A percentile compares a stretch with the other conserved stretches of the same genome.
These are phyloP conservation scores for Saprolegnia diclina DNA, from an alignment of 352 stramenopile genomes.

Conservation along the genomic window DNA sequence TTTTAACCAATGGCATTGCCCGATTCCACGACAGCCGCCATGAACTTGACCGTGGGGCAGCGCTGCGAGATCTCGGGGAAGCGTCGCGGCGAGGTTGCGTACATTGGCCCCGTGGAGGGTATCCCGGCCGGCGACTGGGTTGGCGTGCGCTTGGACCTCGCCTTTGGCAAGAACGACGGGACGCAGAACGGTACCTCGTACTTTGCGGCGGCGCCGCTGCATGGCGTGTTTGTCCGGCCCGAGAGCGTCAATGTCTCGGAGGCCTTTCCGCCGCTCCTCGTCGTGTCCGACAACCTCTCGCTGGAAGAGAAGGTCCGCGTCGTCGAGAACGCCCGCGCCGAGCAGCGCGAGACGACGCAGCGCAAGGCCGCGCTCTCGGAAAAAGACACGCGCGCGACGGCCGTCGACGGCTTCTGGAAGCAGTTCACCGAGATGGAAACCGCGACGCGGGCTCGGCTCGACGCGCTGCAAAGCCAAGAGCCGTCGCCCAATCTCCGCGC, in stretches of 20 bases:
- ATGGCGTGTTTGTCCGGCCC: constrained; percentile 60
- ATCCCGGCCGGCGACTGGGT: constrained; percentile 61
- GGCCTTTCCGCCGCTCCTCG: constrained; percentile 19
- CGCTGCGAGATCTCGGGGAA: constrained; percentile 32
- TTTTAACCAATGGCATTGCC: background rate
- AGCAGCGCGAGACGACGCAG: constrained; percentile 42
- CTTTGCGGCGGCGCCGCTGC: constrained; percentile 52
- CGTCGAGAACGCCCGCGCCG: constrained; percentile 41
- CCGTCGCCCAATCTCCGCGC: constrained; percentile 30
- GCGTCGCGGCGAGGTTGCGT: constrained; percentile 61
- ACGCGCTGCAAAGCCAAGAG: constrained; percentile 48
- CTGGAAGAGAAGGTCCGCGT: constrained; percentile 46
- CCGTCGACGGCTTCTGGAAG: constrained; percentile 56
- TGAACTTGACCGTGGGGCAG: background rate
- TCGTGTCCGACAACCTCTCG: constrained; percentile 17
- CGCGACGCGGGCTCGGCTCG: constrained; percentile 44
- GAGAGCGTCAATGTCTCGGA: constrained; percentile 46
- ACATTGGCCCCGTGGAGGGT: constrained; percentile 46
- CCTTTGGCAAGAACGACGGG: constrained; percentile 71
- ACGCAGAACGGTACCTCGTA: constrained; percentile 45
- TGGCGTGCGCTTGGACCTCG: constrained; percentile 65
- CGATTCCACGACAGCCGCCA: no score
- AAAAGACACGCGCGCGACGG: constrained; percentile 28
- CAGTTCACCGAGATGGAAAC: constrained; percentile 50
- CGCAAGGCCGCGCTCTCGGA: constrained; percentile 28